Evolutionary conservation across 1,284 basidiomycete species (phyloP).

Genomic region (Cryptococcus maquisensis): DNA sequence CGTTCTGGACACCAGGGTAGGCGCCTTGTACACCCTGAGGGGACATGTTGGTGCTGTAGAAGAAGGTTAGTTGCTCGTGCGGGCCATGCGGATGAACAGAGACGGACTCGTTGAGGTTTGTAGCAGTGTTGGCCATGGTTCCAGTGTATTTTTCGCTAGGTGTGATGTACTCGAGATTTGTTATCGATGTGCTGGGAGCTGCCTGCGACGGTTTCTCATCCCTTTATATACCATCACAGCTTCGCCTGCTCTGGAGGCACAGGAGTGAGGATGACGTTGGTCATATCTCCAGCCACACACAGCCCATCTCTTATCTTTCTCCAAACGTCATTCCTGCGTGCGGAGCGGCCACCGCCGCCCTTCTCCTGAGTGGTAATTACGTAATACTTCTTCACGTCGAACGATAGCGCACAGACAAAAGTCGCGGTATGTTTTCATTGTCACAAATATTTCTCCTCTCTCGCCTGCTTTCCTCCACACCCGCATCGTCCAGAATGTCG

Average conservation of each 20-base stretch:
- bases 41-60: constrained; percentile 10
- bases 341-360: too few species aligned
- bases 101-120: constrained; percentile 3
- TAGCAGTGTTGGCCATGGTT: not conserved
- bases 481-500: constrained; percentile 15
- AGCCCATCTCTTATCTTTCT: too few species aligned
- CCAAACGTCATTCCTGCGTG: too few species aligned
- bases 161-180: too few species aligned
- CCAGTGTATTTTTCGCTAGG: too few species aligned
- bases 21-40: constrained; percentile 12
- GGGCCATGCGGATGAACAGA: not conserved
- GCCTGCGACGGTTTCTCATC: not conserved
- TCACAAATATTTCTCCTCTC: not conserved
- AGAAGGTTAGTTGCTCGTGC: not conserved
- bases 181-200: not conserved
- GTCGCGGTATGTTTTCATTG: not conserved
- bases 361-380: not conserved
- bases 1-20: constrained; percentile 19
- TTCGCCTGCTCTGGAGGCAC: not conserved
- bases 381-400: not conserved
- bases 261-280: not conserved
- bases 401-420: constrained; percentile 6
- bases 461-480: not conserved
- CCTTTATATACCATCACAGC: not conserved
- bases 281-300: not conserved